A percentile compares a stretch with the other conserved stretches of the same genome.
These are phyloP conservation scores for Effrenium voratum DNA, from an alignment of 73 alveolate genomes.

Conservation along the genomic window DNA sequence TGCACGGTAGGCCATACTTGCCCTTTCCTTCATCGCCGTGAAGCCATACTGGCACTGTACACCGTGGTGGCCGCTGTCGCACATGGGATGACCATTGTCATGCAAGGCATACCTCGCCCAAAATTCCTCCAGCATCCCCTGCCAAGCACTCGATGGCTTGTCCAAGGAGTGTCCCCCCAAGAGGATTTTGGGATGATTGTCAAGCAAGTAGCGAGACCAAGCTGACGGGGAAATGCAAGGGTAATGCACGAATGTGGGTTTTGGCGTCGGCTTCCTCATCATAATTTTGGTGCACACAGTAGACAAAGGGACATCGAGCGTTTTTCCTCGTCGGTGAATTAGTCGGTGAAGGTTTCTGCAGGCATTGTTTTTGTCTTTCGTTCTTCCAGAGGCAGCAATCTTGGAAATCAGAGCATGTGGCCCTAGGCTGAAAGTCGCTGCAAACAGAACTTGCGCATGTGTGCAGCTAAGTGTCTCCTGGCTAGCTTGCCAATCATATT, in stretches of 20 bases:
- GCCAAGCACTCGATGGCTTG: background rate
- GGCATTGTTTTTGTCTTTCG: too few relatives aligned
- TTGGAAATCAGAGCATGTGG: background rate
- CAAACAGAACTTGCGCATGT: background rate
- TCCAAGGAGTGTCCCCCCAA: background rate
- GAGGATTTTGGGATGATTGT: background rate
- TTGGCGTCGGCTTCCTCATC: background rate
- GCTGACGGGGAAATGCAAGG: conserved; percentile 42
- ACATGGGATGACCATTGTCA: conserved; percentile 4
- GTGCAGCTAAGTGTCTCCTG: background rate
- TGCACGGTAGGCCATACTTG: background rate
- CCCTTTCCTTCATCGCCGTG: conserved; percentile 55
- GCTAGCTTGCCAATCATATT: background rate
- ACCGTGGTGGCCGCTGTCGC: background rate
- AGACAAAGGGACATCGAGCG: background rate
- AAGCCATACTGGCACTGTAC: background rate
- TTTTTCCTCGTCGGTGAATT: conserved; percentile 1
- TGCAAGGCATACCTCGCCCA: background rate
- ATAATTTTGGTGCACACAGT: background rate
- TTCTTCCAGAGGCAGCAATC: conserved; percentile 12
- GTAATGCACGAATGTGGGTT: background rate
- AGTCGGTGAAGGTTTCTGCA: conserved; percentile 43
- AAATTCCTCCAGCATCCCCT: background rate
- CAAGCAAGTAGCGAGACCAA: conserved; percentile 8
- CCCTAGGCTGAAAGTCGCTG: background rate